Conservation (phyloP, 441 rosid species). For the Brassica balearica region DNA sequence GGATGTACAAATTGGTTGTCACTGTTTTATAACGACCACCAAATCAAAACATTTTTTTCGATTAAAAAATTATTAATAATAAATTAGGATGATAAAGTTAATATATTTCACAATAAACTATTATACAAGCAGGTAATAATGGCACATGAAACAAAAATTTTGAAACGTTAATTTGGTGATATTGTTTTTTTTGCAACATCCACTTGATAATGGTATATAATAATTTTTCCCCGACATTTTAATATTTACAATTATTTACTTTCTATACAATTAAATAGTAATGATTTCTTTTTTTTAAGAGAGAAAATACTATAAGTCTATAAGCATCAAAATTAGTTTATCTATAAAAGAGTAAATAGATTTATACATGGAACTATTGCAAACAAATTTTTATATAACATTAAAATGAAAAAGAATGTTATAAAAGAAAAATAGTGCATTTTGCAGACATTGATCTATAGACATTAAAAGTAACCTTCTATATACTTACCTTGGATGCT, state of each 20-base stretch:
- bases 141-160: neutral
- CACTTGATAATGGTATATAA: neutral
- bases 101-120: neutral
- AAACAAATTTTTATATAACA: neutral
- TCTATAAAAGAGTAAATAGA: neutral
- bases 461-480: neutral
- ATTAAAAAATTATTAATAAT: neutral
- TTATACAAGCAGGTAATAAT: neutral
- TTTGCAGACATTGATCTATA: neutral
- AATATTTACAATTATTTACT: neutral
- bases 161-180: neutral
- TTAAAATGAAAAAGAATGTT: neutral
- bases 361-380: neutral
- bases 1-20: constrained; percentile 1
- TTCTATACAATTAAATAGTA: neutral
- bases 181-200: neutral
- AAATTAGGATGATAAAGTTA: neutral
- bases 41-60: neutral
- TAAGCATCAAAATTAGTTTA: neutral
- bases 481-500: neutral
- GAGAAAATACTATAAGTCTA: neutral
- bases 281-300: neutral
- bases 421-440: neutral
- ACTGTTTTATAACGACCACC: neutral
- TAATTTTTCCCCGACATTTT: neutral